Conservation (phyloP, 805 yeast genomes). For the Cyberlindnera maclurae region DNA sequence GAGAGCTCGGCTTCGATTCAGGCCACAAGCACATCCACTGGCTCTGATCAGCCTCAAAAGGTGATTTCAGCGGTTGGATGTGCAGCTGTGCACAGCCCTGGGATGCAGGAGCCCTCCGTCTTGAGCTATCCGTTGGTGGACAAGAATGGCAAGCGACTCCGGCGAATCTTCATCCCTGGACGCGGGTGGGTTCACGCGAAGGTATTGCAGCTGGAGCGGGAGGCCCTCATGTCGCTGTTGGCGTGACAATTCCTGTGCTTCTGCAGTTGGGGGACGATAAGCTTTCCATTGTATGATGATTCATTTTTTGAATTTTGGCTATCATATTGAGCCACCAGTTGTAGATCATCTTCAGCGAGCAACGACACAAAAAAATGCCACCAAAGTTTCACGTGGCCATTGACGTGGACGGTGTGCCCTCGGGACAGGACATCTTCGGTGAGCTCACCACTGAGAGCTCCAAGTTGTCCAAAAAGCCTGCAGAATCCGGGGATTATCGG, state of each 20-base stretch:
- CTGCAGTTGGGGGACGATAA: no score
- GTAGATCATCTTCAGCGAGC: no score
- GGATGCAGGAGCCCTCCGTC: conserved; percentile 13
- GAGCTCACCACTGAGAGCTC: not conserved
- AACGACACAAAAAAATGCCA: not conserved
- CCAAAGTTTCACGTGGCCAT: conserved; percentile 4
- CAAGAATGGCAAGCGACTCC: conserved; percentile 33
- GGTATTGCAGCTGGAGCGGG: conserved; percentile 12
- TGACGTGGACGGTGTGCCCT: conserved; percentile 1
- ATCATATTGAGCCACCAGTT: no score
- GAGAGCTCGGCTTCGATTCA: no score
- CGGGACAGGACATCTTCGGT: not conserved
- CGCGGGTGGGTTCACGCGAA: conserved; percentile 42
- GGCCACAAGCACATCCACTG: no score
- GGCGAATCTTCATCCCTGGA: conserved; percentile 40
- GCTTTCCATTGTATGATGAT: no score
- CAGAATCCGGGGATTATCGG: conserved; percentile 14
- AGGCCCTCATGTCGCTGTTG: conserved; percentile 3
- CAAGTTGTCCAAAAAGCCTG: not conserved
- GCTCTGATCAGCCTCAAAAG: no score
- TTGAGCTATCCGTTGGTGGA: conserved; percentile 23
- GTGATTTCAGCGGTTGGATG: no score
- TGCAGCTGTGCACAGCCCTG: no score
- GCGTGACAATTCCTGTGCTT: no score
- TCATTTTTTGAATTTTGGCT: no score